A percentile compares a stretch with the other conserved stretches of the same genome.
Conservation (phyloP, 2,329 filamentous ascomycete genomes). For the Exophiala calicioides region DNA sequence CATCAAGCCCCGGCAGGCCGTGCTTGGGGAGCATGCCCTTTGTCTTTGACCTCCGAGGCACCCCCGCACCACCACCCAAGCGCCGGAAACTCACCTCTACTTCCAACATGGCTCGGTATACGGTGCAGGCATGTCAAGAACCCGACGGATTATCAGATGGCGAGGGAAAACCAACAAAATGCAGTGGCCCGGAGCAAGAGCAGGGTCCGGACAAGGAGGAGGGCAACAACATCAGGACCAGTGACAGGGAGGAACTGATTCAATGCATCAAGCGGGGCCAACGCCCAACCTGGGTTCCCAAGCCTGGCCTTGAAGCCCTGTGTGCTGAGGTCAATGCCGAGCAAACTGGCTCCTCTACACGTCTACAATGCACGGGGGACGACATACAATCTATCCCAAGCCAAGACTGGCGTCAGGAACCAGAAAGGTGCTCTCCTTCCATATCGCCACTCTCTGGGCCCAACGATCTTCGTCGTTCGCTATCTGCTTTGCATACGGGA, state of each 20-base stretch:
- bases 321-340: constrained; percentile 27
- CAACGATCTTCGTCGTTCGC: constrained; percentile 56
- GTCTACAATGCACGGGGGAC: constrained; percentile 32
- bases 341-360: constrained; percentile 32
- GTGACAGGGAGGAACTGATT: constrained; percentile 76
- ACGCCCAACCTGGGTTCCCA: constrained; percentile 72
- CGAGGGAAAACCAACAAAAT: not conserved
- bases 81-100: constrained; percentile 23
- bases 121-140: constrained; percentile 11
- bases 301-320: constrained; percentile 55
- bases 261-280: constrained; percentile 78
- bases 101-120: constrained; percentile 19
- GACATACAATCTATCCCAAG: constrained; percentile 52
- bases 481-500: constrained; percentile 68
- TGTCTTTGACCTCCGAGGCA: constrained; percentile 18
- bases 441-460: constrained; percentile 47
- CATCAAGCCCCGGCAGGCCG: not conserved
- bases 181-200: not conserved
- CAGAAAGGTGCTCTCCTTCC: constrained; percentile 40
- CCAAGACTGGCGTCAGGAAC: not conserved
- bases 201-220: not conserved
- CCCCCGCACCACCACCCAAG: constrained; percentile 19
- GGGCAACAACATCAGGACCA: constrained; percentile 25
- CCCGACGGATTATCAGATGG: constrained; percentile 6
- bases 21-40: constrained; percentile 28